A percentile compares a stretch with the other conserved stretches of the same genome.
Conservation (phyloP, 306 rosid species). For the Luffa aegyptiaca region DNA sequence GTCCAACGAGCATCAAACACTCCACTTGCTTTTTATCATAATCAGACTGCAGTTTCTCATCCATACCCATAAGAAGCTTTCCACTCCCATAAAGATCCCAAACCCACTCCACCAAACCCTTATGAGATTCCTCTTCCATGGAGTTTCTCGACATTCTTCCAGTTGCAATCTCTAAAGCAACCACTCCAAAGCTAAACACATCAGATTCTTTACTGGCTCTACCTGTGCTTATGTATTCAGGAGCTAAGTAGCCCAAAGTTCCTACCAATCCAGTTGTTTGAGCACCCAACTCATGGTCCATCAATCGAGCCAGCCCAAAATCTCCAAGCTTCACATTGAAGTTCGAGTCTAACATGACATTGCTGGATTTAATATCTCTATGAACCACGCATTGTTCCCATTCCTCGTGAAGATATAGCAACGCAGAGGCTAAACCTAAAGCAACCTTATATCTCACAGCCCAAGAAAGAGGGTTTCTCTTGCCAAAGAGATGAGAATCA, state of each 20-base stretch:
- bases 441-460: neutral
- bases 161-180: neutral
- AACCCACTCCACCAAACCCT: neutral
- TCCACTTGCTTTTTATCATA: neutral
- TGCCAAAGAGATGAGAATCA: neutral
- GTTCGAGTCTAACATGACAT: neutral
- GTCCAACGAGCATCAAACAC: neutral
- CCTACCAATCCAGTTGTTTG: neutral
- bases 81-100: neutral
- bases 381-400: neutral
- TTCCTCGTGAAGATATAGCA: neutral
- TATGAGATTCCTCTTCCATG: neutral
- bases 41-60: neutral
- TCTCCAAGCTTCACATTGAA: neutral
- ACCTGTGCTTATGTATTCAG: neutral
- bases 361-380: neutral
- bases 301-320: neutral
- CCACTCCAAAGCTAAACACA: neutral
- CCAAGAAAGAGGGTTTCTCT: neutral
- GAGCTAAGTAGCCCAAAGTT: neutral
- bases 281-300: neutral
- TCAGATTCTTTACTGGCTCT: neutral
- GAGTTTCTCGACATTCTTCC: neutral
- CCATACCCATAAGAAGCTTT: neutral
- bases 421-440: neutral